phyloP scores from a whole-genome alignment of 2,329 filamentous ascomycete species.

The Juglanconis oblonga region DNA sequence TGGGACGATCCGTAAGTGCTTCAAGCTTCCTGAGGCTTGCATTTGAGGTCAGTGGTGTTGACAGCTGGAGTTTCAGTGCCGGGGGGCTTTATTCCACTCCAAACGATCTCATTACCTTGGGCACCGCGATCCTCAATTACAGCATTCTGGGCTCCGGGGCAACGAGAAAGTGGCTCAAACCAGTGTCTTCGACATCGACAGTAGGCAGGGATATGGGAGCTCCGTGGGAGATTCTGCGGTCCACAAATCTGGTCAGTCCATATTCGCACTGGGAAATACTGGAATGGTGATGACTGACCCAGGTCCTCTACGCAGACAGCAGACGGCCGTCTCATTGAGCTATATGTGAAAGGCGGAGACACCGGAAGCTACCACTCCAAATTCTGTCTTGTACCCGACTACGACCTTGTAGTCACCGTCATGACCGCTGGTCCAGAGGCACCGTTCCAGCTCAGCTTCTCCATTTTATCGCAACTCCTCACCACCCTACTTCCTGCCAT shows the following conservation, averaged over 20 bases:
- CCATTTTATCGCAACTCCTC: conserved; percentile 28
- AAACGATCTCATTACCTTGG: conserved; percentile 25
- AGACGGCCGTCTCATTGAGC: conserved; percentile 39
- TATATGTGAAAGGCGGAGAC: conserved; percentile 46
- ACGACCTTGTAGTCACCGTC: conserved; percentile 40
- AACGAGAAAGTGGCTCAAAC: conserved; percentile 30
- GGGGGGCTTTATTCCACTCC: conserved; percentile 30
- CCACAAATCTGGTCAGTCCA: conserved; percentile 22
- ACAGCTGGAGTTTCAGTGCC: not conserved
- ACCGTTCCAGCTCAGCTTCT: not conserved
- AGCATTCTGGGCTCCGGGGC: conserved; percentile 21
- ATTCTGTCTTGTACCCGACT: conserved; percentile 43
- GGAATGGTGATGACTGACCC: not conserved
- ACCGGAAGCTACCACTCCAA: conserved; percentile 38
- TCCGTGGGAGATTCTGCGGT: conserved; percentile 33
- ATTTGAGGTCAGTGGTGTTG: not conserved
- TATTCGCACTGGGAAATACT: not conserved
- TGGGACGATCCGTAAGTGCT: conserved; percentile 2
- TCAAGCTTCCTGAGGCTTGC: not conserved
- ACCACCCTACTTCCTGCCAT: conserved; percentile 37
- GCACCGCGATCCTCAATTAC: conserved; percentile 25
- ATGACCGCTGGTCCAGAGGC: conserved; percentile 31
- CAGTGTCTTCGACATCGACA: conserved; percentile 26
- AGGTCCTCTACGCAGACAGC: conserved; percentile 20
- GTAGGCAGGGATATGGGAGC: conserved; percentile 29